Base-by-base conservation (phyloP, 2,329 filamentous ascomycete species). In the Xenoacremonium recifei region DNA sequence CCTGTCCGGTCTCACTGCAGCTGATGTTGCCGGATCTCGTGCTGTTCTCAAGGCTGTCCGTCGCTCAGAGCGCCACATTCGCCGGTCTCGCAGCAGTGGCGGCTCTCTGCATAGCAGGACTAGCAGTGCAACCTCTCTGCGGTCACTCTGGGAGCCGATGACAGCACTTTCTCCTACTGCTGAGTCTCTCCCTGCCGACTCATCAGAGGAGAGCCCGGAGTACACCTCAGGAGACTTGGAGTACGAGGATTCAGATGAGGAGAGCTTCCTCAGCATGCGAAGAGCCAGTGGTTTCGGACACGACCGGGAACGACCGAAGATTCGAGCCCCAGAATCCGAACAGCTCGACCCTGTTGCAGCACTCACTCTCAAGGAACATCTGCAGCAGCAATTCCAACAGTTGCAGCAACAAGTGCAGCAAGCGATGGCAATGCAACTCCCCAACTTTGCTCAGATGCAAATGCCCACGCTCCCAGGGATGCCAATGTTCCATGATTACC, bases 391-490 rank as follows among this genome's bases (percentile, higher is more conserved):
- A 57, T 75, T 91, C 35, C 84, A 91, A 42, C 83, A 90, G 44
- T 76, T 91, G 42, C 83, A 90, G 44, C 84, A 91, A 42, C 83
- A 90, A 44, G 76, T 91, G 55, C 88, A 90, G 58, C 83, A 89
- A 59, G 80, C 75, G 34, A 76, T 89, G 70, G 74, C 79, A 25
- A 70, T 82, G 62, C 77, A 82, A 34, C 72, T 88, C 54, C 84
- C 84, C 37, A 85, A 84, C 38, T 50, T 78, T 72, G 67, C 82
- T n/a, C 81, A 84, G 54, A 76, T 88, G 58, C 76, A 80, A 48
- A 70, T 80, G 54, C 75, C 67, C 37, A 64, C 69, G 20, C 57
- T 79, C 25, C 71, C 68, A n/a, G 75, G 76, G 27, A 82, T 86
- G 68, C 77, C 80, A 2, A 69, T 77, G 47, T 67, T 88, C 42